Conservation (phyloP, 2,329 filamentous ascomycete genomes). For the Periconia sp. region DNA sequence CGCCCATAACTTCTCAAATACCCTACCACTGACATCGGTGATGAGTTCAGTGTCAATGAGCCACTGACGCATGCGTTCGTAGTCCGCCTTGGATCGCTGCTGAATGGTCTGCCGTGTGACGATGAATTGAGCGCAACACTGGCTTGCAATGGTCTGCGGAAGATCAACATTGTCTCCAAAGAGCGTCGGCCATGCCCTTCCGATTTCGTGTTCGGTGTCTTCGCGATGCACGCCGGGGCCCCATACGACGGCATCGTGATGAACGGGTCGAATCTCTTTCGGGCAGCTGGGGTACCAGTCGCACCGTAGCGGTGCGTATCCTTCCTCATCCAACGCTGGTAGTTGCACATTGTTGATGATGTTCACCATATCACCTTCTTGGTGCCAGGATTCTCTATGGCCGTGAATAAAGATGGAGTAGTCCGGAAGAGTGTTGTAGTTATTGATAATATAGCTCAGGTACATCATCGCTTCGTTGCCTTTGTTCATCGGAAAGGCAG, state of each 20-base stretch:
- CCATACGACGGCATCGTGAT: constrained; percentile 3
- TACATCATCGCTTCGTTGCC: constrained; percentile 25
- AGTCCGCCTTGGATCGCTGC: constrained; percentile 29
- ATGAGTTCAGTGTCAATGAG: constrained; percentile 19
- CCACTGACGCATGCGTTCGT: constrained; percentile 27
- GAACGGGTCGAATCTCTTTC: constrained; percentile 42
- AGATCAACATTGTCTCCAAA: constrained; percentile 9
- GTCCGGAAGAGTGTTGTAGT: constrained; percentile 22
- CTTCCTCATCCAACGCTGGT: constrained; percentile 43
- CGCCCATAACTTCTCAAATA: constrained; percentile 30
- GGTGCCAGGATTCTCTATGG: constrained; percentile 7
- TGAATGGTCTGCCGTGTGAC: constrained; percentile 32
- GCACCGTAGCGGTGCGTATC: constrained; percentile 51
- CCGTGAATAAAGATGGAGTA: constrained; percentile 23
- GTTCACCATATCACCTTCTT: constrained; percentile 10
- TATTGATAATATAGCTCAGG: constrained; percentile 25
- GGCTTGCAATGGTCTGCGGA: constrained; percentile 18
- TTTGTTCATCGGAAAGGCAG: constrained; percentile 20
- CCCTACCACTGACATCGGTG: constrained; percentile 20
- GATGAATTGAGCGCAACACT: constrained; percentile 36
- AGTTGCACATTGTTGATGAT: constrained; percentile 36
- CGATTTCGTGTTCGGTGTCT: constrained; percentile 4
- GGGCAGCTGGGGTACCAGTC: constrained; percentile 46
- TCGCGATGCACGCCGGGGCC: constrained; percentile 7
- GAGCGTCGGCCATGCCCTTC: constrained; percentile 14